Evolutionary conservation across 2,329 filamentous ascomycete genomes (phyloP).

Genomic region (Diatrype stigma): DNA sequence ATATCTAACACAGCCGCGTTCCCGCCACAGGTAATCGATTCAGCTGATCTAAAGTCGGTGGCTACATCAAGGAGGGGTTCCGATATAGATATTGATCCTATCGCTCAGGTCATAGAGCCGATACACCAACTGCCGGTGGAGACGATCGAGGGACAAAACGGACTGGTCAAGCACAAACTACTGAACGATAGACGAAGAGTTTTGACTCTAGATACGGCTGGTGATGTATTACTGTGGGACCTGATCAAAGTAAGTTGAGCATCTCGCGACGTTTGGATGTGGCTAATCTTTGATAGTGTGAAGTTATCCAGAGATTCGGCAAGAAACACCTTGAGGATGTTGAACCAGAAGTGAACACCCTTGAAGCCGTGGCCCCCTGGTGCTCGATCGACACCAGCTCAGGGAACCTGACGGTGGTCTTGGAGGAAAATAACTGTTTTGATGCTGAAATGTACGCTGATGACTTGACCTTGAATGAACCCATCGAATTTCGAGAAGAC

Average conservation of each 20-base stretch:
- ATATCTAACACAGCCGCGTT: slow-evolving; percentile 82
- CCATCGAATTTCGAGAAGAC: slow-evolving; percentile 83
- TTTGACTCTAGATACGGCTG: slow-evolving; percentile 88
- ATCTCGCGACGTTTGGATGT: background rate
- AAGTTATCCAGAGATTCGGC: slow-evolving; percentile 85
- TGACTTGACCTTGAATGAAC: slow-evolving; percentile 69
- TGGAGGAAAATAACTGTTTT: slow-evolving; percentile 95
- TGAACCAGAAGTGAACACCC: slow-evolving; percentile 77
- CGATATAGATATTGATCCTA: slow-evolving; percentile 49
- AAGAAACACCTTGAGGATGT: slow-evolving; percentile 94
- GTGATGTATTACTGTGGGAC: slow-evolving; percentile 94
- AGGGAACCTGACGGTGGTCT: slow-evolving; percentile 80
- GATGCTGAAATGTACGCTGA: slow-evolving; percentile 97
- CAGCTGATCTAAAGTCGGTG: slow-evolving; percentile 47
- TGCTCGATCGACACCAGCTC: slow-evolving; percentile 93
- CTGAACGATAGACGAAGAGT: slow-evolving; percentile 88
- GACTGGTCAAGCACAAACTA: slow-evolving; percentile 86
- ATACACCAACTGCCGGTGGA: slow-evolving; percentile 68
- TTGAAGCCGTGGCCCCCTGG: slow-evolving; percentile 90
- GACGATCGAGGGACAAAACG: slow-evolving; percentile 91
- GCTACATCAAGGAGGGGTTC: slow-evolving; percentile 51
- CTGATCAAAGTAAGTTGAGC: slow-evolving; percentile 63
- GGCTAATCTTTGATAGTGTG: slow-evolving; percentile 54
- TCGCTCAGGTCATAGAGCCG: slow-evolving; percentile 51
- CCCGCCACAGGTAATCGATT: slow-evolving; percentile 51